Conservation (phyloP, 176 grass and related monocot genomes). For the Lolium perenne region DNA sequence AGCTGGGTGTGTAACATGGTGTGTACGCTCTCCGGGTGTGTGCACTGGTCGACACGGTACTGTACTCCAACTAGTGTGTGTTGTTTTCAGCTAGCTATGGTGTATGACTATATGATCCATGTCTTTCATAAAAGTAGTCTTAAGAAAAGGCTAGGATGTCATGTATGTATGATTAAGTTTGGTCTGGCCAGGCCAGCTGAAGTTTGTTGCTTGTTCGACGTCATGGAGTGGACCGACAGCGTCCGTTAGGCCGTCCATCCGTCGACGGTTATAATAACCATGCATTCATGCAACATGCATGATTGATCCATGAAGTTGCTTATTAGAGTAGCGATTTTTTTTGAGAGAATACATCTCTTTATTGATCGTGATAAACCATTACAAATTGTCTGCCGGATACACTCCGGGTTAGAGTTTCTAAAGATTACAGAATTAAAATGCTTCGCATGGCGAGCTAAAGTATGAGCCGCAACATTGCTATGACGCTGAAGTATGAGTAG, state of each 20-base stretch:
- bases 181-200: not conserved
- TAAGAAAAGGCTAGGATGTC: not conserved
- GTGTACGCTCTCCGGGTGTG: no score
- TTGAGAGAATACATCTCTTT: no score
- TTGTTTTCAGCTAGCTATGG: slow-evolving; percentile 1
- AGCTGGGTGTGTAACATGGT: not conserved
- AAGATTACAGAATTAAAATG: no score
- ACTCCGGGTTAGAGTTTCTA: no score
- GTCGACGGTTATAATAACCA: not conserved
- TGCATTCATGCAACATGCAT: not conserved
- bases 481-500: not conserved
- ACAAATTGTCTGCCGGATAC: no score
- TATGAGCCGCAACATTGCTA: no score
- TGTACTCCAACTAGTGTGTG: not conserved
- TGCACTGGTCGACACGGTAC: not conserved
- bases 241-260: not conserved
- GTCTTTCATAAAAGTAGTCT: not conserved
- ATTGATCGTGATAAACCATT: no score
- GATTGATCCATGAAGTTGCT: not conserved
- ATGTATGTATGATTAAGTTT: not conserved
- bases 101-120: no score
- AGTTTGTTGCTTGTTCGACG: slow-evolving; percentile 37
- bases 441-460: no score
- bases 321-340: no score
- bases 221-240: slow-evolving; percentile 5